Evolutionary conservation across 2,329 filamentous ascomycete genomes (phyloP).

Genomic region (Colletotrichum liaoningense): DNA sequence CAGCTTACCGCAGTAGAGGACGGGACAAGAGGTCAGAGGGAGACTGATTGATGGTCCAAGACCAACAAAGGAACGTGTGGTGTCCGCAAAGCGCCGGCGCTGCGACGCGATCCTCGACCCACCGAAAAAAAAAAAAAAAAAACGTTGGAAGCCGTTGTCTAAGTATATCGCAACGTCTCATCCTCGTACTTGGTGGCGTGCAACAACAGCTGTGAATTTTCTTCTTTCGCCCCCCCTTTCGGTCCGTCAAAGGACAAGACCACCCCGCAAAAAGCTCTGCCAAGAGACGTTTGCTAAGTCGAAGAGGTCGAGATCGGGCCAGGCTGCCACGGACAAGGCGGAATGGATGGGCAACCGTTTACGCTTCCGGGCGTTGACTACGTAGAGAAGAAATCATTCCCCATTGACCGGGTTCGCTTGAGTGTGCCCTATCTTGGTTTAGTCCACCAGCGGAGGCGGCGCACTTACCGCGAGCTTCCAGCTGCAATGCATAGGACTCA

Average conservation of each 20-base stretch:
- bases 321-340: background rate
- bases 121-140: slow-evolving; percentile 4
- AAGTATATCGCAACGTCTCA: slow-evolving; percentile 25
- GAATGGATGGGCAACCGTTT: background rate
- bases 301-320: background rate
- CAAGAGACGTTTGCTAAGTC: background rate
- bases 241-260: background rate
- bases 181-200: slow-evolving; percentile 16
- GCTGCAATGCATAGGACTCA: background rate
- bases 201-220: background rate
- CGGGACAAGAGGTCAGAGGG: background rate
- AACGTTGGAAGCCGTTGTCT: slow-evolving; percentile 8
- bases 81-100: slow-evolving; percentile 6
- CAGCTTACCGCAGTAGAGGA: background rate
- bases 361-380: background rate
- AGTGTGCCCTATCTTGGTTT: background rate
- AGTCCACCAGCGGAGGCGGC: background rate
- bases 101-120: slow-evolving; percentile 6
- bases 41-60: background rate
- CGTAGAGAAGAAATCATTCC: background rate
- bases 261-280: background rate
- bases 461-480: background rate
- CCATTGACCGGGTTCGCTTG: background rate
- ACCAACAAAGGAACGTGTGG: background rate
- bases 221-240: slow-evolving; percentile 1